A percentile compares a stretch with the other conserved stretches of the same genome.
Evolutionary conservation across 2,329 filamentous ascomycete species (phyloP).

Genomic region (Aspergillus brunneoviolaceus): DNA sequence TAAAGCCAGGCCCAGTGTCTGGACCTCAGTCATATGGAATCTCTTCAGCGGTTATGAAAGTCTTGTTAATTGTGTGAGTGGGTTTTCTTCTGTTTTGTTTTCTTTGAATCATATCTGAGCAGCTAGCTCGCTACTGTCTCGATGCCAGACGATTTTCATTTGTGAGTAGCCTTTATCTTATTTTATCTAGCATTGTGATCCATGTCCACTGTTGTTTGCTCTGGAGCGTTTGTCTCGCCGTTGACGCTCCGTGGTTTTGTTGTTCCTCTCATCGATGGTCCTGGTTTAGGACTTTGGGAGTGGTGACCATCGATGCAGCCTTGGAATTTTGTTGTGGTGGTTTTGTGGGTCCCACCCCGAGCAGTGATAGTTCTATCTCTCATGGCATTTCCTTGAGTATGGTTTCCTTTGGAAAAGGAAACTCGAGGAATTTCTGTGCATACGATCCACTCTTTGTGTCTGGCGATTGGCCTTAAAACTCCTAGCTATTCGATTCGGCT

Average conservation of each 20-base stretch:
- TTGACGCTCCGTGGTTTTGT: conserved; percentile 16
- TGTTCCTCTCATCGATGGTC: conserved; percentile 12
- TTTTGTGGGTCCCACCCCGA: not conserved
- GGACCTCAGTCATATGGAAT: conserved; percentile 19
- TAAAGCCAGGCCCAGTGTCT: conserved; percentile 18
- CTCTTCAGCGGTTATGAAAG: conserved; percentile 24
- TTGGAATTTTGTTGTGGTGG: not conserved
- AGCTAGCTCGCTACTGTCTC: conserved; percentile 13
- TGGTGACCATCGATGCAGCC: not conserved
- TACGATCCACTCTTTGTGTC: not conserved
- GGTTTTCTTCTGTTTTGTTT: conserved; percentile 1
- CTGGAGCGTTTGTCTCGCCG: conserved; percentile 21
- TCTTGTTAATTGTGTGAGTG: conserved; percentile 9
- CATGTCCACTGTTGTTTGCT: conserved; percentile 20
- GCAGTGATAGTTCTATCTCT: not conserved
- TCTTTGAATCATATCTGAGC: conserved; percentile 6
- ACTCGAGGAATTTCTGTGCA: not conserved
- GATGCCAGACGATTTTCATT: conserved; percentile 35
- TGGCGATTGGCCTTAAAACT: not conserved
- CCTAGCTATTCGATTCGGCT: not conserved
- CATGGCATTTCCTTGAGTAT: not conserved
- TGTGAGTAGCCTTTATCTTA: conserved; percentile 29
- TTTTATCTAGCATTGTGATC: conserved; percentile 19
- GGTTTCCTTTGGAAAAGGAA: not conserved
- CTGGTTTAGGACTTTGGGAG: not conserved